A percentile compares a stretch with the other conserved stretches of the same genome.
Evolutionary conservation across 2,329 filamentous ascomycete genomes (phyloP).

Genomic region (Alternaria alternata): DNA sequence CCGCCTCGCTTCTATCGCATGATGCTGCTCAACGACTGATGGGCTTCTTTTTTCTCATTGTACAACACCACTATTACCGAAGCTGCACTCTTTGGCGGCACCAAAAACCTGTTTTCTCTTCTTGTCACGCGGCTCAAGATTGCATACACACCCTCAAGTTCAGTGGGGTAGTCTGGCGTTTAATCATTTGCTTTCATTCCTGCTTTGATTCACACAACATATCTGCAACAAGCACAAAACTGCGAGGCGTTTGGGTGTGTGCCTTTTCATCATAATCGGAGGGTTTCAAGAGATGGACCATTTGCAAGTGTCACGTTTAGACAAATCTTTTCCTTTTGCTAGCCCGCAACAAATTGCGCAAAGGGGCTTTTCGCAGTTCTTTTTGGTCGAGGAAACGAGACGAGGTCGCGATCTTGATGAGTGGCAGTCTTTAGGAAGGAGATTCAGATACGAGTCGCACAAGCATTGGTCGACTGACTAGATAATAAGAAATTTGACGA

Average conservation of each 20-base stretch:
- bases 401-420: not conserved
- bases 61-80: constrained; percentile 25
- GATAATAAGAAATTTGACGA: not conserved
- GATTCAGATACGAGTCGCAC: not conserved
- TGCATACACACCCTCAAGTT: not conserved
- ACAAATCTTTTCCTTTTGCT: not conserved
- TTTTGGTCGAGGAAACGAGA: not conserved
- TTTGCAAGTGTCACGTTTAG: not conserved
- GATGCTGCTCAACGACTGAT: constrained; percentile 9
- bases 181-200: not conserved
- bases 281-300: not conserved
- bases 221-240: constrained; percentile 15
- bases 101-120: constrained; percentile 14
- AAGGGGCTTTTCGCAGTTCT: not conserved
- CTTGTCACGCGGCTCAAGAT: constrained; percentile 4
- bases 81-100: constrained; percentile 18
- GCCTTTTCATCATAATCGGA: not conserved
- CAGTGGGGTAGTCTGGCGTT: constrained; percentile 3
- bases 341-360: constrained; percentile 4
- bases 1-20: constrained; percentile 5
- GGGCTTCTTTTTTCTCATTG: constrained; percentile 12
- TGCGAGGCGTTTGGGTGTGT: constrained; percentile 15
- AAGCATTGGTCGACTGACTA: not conserved
- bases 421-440: not conserved
- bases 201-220: not conserved